phyloP scores from a whole-genome alignment of 192 early-diverging fungal genomes.

The Coemansia javaensis region DNA sequence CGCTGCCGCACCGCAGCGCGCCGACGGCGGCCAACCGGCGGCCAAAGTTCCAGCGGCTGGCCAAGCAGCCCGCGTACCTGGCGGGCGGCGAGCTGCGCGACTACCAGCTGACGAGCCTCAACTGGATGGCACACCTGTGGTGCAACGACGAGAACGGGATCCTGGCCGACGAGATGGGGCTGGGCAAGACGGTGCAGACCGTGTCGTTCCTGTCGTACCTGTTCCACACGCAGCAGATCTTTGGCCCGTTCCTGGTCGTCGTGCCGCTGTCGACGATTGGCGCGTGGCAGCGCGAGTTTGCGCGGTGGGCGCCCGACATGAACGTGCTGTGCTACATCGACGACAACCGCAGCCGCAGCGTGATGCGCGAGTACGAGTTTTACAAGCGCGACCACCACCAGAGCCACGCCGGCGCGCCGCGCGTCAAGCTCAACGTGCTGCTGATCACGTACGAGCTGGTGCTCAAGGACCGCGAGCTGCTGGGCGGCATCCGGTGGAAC shows the following conservation, averaged over 20 bases:
- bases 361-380: slow-evolving; percentile 95
- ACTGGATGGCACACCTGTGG: slow-evolving; percentile 98
- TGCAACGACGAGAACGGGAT: slow-evolving; percentile 94
- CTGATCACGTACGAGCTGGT: slow-evolving; percentile 95
- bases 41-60: slow-evolving; percentile 71
- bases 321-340: slow-evolving; percentile 91
- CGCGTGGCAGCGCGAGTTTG: slow-evolving; percentile 95
- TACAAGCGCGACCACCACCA: slow-evolving; percentile 58
- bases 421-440: slow-evolving; percentile 84
- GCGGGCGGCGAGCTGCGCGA: slow-evolving; percentile 84
- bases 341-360: slow-evolving; percentile 68
- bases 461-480: slow-evolving; percentile 78
- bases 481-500: slow-evolving; percentile 85
- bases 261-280: slow-evolving; percentile 94
- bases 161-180: slow-evolving; percentile 91
- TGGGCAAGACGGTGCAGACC: slow-evolving; percentile 97
- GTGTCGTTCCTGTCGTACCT: slow-evolving; percentile 89
- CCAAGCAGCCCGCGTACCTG: slow-evolving; percentile 78
- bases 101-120: slow-evolving; percentile 91
- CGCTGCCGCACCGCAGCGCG: slow-evolving; percentile 68
- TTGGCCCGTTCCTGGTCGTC: slow-evolving; percentile 93
- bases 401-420: slow-evolving; percentile 30
- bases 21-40: slow-evolving; percentile 54
- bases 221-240: slow-evolving; percentile 75
- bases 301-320: slow-evolving; percentile 90